Conservation (phyloP, 1,284 basidiomycete genomes). For the Bjerkandera adusta region DNA sequence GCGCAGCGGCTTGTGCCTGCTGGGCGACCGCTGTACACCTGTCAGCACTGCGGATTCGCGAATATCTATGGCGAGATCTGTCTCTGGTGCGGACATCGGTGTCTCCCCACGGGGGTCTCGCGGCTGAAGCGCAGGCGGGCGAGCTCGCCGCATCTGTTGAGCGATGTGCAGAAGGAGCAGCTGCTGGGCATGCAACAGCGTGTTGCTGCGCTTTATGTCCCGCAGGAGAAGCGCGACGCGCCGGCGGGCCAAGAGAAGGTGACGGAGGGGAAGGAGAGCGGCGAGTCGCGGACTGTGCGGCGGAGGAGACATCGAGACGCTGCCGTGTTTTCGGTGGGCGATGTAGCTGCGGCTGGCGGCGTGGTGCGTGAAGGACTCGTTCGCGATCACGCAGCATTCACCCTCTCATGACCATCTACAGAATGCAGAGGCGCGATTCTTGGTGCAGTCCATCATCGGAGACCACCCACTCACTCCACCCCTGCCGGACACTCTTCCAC, state of each 20-base stretch:
- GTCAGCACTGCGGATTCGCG: slow-evolving; percentile 46
- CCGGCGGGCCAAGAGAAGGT: not conserved
- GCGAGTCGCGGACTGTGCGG: not conserved
- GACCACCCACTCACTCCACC: not conserved
- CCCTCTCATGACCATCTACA: not conserved
- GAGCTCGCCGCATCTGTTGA: slow-evolving; percentile 37
- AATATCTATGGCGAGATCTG: slow-evolving; percentile 52
- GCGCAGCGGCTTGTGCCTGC: slow-evolving; percentile 42
- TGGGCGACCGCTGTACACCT: slow-evolving; percentile 47
- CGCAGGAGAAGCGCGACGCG: not conserved
- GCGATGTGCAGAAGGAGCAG: slow-evolving; percentile 29
- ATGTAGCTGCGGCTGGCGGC: not conserved
- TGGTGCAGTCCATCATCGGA: slow-evolving; percentile 8
- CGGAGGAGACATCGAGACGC: slow-evolving; percentile 12
- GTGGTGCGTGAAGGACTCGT: slow-evolving; percentile 5
- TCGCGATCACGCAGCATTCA: not conserved
- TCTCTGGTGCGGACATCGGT: slow-evolving; percentile 52
- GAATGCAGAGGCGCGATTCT: slow-evolving; percentile 6
- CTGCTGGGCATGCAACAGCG: slow-evolving; percentile 23
- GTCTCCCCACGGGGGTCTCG: slow-evolving; percentile 36
- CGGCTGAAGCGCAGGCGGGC: slow-evolving; percentile 33
- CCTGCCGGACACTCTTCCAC: not conserved
- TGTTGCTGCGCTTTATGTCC: slow-evolving; percentile 4
- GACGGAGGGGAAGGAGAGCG: not conserved
- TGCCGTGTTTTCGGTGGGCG: slow-evolving; percentile 8